Evolutionary conservation across 805 yeast species (phyloP), one percentile per base, ranked within the genome.

Genomic region (Metschnikowia continentalis): DNA sequence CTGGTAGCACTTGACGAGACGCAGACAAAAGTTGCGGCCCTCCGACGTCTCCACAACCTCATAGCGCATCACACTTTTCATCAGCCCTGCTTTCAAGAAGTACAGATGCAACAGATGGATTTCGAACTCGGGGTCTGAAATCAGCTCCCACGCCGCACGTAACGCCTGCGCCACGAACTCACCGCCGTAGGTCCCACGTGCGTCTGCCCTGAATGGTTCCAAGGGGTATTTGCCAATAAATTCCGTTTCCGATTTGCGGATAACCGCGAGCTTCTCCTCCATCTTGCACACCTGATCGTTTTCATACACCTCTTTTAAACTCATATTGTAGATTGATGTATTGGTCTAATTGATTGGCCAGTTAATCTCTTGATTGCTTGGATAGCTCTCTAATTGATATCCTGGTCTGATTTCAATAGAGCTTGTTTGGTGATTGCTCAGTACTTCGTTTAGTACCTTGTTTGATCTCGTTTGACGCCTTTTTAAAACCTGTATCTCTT

Each of bases 171-270:
- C 52, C 11, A 64, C 58, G 35, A 64, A 55, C 50, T 66, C 70
- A 3, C 69, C 70, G 3, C 70, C 70, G 40, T 62, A 66, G 1
- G 62, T 59, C 2, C 70, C 70, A 22, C 70, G 50, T 15, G 58
- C 57, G 3, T 53, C 66, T 10, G 49, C 50, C 6, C 49, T 47
- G 40, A 61, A 57, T 8, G 62, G 55, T 48, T 65, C 62, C 49
- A 65, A 57, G 3, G 68, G 68, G 50, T 63, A 56, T 26, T 61
- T 60, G 5, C 67, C 69, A n/a, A 49, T 42, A 26, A 51, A 59
- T 13, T 54, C 54, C n/a, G 55, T 49, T n/a, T 51, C 55, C 11
- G 52, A 56, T 17, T 39, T 46, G 11, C 49, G 50, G 13, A 47
- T 41, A n/a, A 58, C 35, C 41, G 48, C 32, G 36, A 62, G 56